Evolutionary conservation across 2,329 filamentous ascomycete species (phyloP).

Genomic region (Niveomyces coronatus): DNA sequence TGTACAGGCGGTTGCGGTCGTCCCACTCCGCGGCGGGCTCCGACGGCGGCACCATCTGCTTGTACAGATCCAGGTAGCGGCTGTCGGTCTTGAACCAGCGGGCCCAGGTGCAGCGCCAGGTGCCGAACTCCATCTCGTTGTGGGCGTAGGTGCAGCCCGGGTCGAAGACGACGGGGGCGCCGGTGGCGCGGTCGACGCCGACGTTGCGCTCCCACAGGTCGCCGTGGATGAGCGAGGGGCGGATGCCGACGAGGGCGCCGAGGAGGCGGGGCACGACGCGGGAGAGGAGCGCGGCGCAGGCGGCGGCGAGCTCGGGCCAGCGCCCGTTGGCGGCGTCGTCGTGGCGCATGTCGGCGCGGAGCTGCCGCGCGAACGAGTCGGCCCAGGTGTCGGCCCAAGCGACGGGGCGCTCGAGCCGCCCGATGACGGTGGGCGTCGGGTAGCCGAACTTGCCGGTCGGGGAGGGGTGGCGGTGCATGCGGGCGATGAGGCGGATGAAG

Average conservation of each 20-base stretch:
- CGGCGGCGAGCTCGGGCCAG: conserved; percentile 15
- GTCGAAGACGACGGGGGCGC: conserved; percentile 22
- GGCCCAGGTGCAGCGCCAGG: conserved; percentile 15
- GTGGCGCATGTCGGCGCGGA: conserved; percentile 3
- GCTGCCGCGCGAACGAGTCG: conserved; percentile 18
- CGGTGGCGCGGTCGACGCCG: conserved; percentile 17
- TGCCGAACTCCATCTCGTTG: conserved; percentile 22
- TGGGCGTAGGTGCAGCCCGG: conserved; percentile 22
- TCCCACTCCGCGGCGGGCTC: conserved; percentile 17
- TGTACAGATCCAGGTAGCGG: conserved; percentile 14
- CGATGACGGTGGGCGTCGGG: conserved; percentile 19
- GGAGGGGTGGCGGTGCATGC: conserved; percentile 19
- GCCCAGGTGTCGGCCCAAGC: conserved; percentile 27
- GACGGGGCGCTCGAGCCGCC: conserved; percentile 17
- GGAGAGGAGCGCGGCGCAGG: conserved; percentile 13
- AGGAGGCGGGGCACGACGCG: conserved; percentile 22
- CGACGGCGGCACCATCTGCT: conserved; percentile 11
- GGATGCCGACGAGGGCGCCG: conserved; percentile 18
- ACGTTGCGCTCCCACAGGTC: conserved; percentile 25
- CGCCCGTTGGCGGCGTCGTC: conserved; percentile 8
- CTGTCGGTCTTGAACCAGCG: conserved; percentile 12
- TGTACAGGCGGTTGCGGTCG: conserved; percentile 18
- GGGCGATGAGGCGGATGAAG: not conserved
- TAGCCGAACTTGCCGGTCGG: conserved; percentile 27
- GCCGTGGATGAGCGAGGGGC: conserved; percentile 23